Base-by-base conservation (phyloP, 2,329 filamentous ascomycete genomes). In the Alternaria rosae region DNA sequence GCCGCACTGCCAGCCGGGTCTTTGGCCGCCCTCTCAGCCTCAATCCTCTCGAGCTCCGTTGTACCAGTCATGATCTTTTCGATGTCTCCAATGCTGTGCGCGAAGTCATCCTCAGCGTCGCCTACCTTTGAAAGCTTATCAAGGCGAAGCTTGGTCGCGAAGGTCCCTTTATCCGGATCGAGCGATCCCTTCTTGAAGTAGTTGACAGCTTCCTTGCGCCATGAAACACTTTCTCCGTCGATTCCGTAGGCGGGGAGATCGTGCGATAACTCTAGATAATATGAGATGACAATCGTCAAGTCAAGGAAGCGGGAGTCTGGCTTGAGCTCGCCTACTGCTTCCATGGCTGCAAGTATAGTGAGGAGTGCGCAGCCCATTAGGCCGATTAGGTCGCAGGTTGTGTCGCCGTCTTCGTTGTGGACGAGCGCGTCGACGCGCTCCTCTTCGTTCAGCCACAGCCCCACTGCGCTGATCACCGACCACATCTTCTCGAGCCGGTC, bases 281-380 rank as follows among this genome's bases (percentile, higher is more conserved):
- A 64, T 13, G 54, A 60, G 21, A 71, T 69, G 20, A 71, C 65
- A 4, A 73, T 60, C 3, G 68, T 8, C 8, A 74, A 45, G 38
- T 70, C 71, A 2, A 65, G 58, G 25, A 69, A 68, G 17, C 62
- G 57, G 6, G 70, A 68, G 11, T 69, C 61, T 6, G 61, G 54
- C 23, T 69, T 69, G 23, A 72, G 64, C 25, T 67, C 65, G 25
- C 63, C 66, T 10, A 57, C 58, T 25, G 15, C 23, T 20, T 72
- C 69, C 25, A 73, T 51, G 5, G 59, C 57, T 8, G 42, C 50
- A 1, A 71, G 62, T 3, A 54, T 54, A 9, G 69, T 65, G 17
- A 73, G 61, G 13, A 72, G 25, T 8, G 69, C 68, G 42, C 58
- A 59, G n/a, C 68, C 69, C 3, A 70, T n/a, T 11, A 73, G 48